These are phyloP conservation scores for Phoma sp. DNA, from an alignment of 2,329 filamentous ascomycete genomes.

Conservation along the genomic window DNA sequence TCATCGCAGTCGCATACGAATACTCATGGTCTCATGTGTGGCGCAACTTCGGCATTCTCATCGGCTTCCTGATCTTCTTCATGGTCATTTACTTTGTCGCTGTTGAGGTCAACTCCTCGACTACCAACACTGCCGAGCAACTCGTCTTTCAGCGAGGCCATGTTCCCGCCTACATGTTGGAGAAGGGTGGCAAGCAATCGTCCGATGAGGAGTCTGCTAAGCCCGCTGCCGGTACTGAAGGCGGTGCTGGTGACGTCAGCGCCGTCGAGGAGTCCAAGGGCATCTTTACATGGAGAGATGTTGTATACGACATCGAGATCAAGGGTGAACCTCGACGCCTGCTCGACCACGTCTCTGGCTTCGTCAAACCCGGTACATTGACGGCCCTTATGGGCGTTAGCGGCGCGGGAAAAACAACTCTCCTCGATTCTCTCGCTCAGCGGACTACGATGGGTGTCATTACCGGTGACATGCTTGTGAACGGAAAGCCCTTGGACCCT, in stretches of 20 bases:
- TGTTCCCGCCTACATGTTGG: slow-evolving; percentile 50
- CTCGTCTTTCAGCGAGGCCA: slow-evolving; percentile 66
- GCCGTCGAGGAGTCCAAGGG: slow-evolving; percentile 50
- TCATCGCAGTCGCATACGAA: slow-evolving; percentile 34
- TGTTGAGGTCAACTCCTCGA: slow-evolving; percentile 69
- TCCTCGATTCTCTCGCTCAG: slow-evolving; percentile 46
- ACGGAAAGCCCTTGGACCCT: slow-evolving; percentile 42
- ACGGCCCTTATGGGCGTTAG: slow-evolving; percentile 47
- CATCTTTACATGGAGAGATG: slow-evolving; percentile 48
- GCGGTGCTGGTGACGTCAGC: slow-evolving; percentile 47
- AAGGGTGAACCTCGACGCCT: slow-evolving; percentile 57
- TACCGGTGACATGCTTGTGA: slow-evolving; percentile 48
- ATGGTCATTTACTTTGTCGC: slow-evolving; percentile 67
- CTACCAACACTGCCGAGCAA: slow-evolving; percentile 68
- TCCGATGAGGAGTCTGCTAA: slow-evolving; percentile 44
- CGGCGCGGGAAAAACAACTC: slow-evolving; percentile 48
- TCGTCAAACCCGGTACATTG: slow-evolving; percentile 62
- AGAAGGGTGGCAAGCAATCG: slow-evolving; percentile 32
- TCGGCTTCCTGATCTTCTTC: slow-evolving; percentile 69
- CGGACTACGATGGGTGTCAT: slow-evolving; percentile 47
- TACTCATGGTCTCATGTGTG: slow-evolving; percentile 54
- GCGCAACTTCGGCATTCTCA: slow-evolving; percentile 64
- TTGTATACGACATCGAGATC: slow-evolving; percentile 44
- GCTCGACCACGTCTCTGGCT: slow-evolving; percentile 61
- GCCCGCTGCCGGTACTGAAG: slow-evolving; percentile 36